A percentile compares a stretch with the other conserved stretches of the same genome.
phyloP scores from a whole-genome alignment of 495 filamentous ascomycete genomes.

The Penicillium herquei region DNA sequence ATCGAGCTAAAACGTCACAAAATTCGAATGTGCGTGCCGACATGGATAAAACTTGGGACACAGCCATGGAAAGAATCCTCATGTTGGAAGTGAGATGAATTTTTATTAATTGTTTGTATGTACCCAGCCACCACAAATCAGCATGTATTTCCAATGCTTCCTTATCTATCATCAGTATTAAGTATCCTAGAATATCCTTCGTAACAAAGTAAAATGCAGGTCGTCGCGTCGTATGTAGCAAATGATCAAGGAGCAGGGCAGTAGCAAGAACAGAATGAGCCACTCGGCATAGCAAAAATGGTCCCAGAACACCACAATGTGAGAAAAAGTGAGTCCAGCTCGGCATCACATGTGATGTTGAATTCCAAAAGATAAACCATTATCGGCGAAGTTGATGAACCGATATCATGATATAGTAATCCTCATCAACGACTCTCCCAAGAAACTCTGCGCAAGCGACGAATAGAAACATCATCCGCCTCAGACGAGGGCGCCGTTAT shows the following conservation, averaged over 20 bases:
- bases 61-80: too few relatives aligned
- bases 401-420: not conserved
- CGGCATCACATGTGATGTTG: conserved; percentile 8
- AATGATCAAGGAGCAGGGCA: not conserved
- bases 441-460: conserved; percentile 28
- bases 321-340: conserved; percentile 18
- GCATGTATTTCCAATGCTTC: conserved; percentile 5
- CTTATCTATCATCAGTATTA: conserved; percentile 15
- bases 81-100: too few relatives aligned
- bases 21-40: too few relatives aligned
- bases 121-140: not conserved
- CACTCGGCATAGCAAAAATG: not conserved
- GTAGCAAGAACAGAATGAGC: not conserved
- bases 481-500: conserved; percentile 25
- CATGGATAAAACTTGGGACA: too few relatives aligned
- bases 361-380: not conserved
- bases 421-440: conserved; percentile 33
- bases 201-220: conserved; percentile 2
- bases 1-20: too few relatives aligned
- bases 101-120: not conserved
- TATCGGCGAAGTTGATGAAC: not conserved
- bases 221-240: conserved; percentile 24
- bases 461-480: conserved; percentile 25
- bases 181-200: conserved; percentile 16
- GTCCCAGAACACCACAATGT: not conserved